phyloP scores from a whole-genome alignment of 2,329 filamentous ascomycete genomes.

The Aspergillus felis region DNA sequence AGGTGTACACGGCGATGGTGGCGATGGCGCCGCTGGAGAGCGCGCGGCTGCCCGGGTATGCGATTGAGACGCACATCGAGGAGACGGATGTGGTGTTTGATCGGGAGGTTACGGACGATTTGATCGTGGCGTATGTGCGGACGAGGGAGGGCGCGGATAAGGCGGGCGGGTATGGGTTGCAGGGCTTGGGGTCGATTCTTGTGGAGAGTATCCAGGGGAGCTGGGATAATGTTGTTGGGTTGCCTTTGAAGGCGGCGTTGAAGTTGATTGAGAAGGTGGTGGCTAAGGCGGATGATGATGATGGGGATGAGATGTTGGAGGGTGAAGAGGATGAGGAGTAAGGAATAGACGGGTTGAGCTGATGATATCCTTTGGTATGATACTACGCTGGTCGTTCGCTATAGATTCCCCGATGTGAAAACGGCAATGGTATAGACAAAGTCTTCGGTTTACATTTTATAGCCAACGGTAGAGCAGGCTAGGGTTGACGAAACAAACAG shows the following conservation, averaged over 20 bases:
- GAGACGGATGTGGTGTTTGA: constrained; percentile 92
- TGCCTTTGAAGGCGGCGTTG: constrained; percentile 75
- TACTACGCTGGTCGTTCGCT: neutral
- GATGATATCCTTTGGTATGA: constrained; percentile 2
- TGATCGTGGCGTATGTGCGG: constrained; percentile 63
- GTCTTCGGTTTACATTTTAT: constrained; percentile 12
- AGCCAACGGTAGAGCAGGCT: constrained; percentile 5
- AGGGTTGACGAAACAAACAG: constrained; percentile 12
- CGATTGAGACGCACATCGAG: constrained; percentile 74
- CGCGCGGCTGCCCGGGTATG: constrained; percentile 79
- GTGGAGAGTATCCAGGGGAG: constrained; percentile 85
- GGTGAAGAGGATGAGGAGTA: constrained; percentile 37
- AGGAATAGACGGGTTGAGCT: constrained; percentile 9
- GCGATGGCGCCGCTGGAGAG: constrained; percentile 79
- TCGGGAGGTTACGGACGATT: constrained; percentile 68
- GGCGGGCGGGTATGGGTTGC: constrained; percentile 91
- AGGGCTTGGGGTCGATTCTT: constrained; percentile 80
- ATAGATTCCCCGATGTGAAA: neutral
- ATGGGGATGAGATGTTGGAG: constrained; percentile 40
- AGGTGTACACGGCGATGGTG: constrained; percentile 80
- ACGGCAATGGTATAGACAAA: neutral
- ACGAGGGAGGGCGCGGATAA: constrained; percentile 94
- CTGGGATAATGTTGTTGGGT: constrained; percentile 89
- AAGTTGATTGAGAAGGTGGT: constrained; percentile 86
- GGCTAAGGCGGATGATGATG: constrained; percentile 65